Evolutionary conservation across 148 eudicot genomes (phyloP), one percentile per base, ranked within the genome.

Genomic region (Heliamphora exappendiculata): DNA sequence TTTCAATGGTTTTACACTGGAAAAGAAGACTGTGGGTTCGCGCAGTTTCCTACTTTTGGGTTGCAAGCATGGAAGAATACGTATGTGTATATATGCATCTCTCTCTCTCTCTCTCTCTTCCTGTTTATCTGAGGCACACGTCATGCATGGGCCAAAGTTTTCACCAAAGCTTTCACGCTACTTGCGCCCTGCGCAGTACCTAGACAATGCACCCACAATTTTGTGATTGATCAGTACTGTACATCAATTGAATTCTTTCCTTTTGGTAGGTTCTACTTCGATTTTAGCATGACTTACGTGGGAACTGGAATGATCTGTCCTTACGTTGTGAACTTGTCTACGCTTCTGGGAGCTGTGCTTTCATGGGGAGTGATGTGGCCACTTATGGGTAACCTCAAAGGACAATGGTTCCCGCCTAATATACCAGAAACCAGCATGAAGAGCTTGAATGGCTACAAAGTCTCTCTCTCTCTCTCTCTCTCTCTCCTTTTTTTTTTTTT

Each of bases 301-400:
- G 97, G 97, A 74, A 85, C 92, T 12, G 92, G 97, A 71, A 90
- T 92, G 94, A 92, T 92, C 8, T 88, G 94, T 60, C 78, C 97
- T 62, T 90, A 88, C 80, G 81, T 84, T 13, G 93, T 91, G 51
- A 92, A 88, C 84, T 47, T 92, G 55, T 92, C 94, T 9, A 55
- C 87, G 82, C 91, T 92, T 37, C 70, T 88, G 47, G 92, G 97
- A 75, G 94, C 92, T 55, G 79, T 90, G 58, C 58, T 92, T 67
- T 92, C 97, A 4, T 91, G 93, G 89, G 97, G 91, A n/a, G 70
- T 91, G 11, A 89, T 90, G 97, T 92, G 94, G 94, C 94, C 97
- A 2, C 80, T 90, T 37, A 81, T 90, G 5, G 70, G 75, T 65
- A 79, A 58, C 28, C 83, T 68, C 14, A 78, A 88, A 83, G 97